Conservation (phyloP, 176 grass and related monocot species). For the Phragmites australis region DNA sequence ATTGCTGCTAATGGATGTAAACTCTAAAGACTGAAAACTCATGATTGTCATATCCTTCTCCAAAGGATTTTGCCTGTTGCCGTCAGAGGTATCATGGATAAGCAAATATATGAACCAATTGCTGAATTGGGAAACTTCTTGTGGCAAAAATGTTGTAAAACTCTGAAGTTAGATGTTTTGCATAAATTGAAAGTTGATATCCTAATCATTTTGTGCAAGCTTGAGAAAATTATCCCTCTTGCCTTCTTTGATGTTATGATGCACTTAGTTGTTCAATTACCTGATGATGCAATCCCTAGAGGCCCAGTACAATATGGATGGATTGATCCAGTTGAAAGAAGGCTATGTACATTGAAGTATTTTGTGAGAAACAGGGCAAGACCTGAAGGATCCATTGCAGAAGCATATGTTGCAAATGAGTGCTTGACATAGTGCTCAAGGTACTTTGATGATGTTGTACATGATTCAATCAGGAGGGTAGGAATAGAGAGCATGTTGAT, state of each 20-base stretch:
- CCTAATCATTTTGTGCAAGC: constrained; percentile 25
- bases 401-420: background rate
- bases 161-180: too few relatives aligned
- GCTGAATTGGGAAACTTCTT: background rate
- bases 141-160: too few relatives aligned
- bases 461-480: background rate
- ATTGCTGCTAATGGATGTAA: background rate
- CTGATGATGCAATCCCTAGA: background rate
- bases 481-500: constrained; percentile 3
- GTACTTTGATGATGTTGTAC: constrained; percentile 16
- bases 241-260: background rate
- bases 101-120: background rate
- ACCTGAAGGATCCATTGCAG: background rate
- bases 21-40: background rate
- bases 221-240: constrained; percentile 37
- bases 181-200: background rate
- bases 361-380: background rate
- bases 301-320: too few relatives aligned
- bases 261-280: background rate
- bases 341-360: too few relatives aligned
- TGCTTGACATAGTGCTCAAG: constrained; percentile 5
- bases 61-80: background rate
- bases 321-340: too few relatives aligned
- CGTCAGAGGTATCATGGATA: background rate
- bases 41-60: background rate